A percentile compares a stretch with the other conserved stretches of the same genome.
These are phyloP conservation scores for Tetragonia tetragonoides DNA, from an alignment of 148 eudicot genomes.

Conservation along the genomic window DNA sequence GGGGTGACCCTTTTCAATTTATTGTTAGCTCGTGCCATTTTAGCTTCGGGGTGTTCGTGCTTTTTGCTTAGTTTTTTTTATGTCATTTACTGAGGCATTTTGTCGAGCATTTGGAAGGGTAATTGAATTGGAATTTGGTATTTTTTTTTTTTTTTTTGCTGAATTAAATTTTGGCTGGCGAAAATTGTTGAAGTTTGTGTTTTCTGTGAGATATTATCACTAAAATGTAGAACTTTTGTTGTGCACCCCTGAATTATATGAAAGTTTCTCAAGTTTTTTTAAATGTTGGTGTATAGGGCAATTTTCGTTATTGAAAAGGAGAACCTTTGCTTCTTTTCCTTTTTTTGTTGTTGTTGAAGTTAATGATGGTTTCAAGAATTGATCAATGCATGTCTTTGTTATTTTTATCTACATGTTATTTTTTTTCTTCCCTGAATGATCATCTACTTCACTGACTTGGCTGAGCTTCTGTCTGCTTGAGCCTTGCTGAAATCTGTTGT, in stretches of 20 bases:
- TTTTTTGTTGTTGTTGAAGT: background rate
- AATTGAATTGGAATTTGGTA: background rate
- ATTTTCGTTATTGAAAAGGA: background rate
- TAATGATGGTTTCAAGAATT: background rate
- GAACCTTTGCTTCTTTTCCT: background rate
- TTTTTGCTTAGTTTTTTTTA: background rate
- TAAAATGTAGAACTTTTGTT: too few relatives aligned
- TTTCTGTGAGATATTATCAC: background rate
- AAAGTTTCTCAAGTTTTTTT: background rate
- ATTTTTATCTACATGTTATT: background rate
- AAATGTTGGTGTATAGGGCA: background rate
- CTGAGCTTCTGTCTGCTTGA: background rate
- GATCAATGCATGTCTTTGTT: background rate
- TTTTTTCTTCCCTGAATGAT: background rate
- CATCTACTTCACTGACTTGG: background rate
- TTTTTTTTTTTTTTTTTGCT: background rate
- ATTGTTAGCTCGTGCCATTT: background rate
- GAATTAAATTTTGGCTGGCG: background rate
- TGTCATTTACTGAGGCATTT: constrained; percentile 9
- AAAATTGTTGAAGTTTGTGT: background rate
- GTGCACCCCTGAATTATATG: background rate
- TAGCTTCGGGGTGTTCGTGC: constrained; percentile 13
- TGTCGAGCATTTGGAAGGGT: constrained; percentile 12
- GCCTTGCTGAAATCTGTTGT: background rate
- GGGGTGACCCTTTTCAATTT: background rate